phyloP scores from a whole-genome alignment of 2,329 filamentous ascomycete genomes.

The Alternaria incomplexa region DNA sequence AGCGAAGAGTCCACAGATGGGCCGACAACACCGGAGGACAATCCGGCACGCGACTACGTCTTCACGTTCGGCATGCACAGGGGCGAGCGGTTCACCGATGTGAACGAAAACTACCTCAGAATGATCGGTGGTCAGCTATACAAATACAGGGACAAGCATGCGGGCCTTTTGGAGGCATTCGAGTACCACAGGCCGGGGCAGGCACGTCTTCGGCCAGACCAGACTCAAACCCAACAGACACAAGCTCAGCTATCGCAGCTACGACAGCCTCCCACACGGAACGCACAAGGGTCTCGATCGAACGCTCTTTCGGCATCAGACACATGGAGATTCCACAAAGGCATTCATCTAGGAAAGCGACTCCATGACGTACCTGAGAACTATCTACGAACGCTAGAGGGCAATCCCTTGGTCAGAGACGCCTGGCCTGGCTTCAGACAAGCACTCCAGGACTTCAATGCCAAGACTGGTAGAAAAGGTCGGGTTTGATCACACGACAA shows the following conservation, averaged over 20 bases:
- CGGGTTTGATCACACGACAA: neutral
- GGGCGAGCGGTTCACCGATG: constrained; percentile 25
- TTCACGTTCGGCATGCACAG: constrained; percentile 26
- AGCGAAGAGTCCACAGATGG: neutral
- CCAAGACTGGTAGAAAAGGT: constrained; percentile 25
- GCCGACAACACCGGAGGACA: constrained; percentile 2
- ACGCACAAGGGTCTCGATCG: neutral
- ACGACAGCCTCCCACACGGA: neutral
- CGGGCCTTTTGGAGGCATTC: constrained; percentile 28
- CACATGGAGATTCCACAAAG: constrained; percentile 12
- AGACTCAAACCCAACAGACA: constrained; percentile 2
- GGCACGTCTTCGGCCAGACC: constrained; percentile 9
- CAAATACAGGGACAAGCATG: constrained; percentile 23
- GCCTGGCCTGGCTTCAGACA: constrained; percentile 26
- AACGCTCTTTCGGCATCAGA: neutral
- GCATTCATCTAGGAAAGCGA: constrained; percentile 12
- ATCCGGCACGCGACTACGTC: constrained; percentile 24
- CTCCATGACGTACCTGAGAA: constrained; percentile 25
- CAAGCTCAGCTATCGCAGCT: neutral
- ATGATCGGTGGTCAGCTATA: constrained; percentile 31
- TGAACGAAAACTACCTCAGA: constrained; percentile 28
- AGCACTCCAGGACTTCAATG: constrained; percentile 26
- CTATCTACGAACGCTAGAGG: constrained; percentile 27
- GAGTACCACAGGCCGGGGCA: constrained; percentile 30
- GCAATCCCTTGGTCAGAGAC: constrained; percentile 20